These are phyloP conservation scores for Fraxinus ornus DNA, from an alignment of 305 asterid genomes.

Conservation along the genomic window DNA sequence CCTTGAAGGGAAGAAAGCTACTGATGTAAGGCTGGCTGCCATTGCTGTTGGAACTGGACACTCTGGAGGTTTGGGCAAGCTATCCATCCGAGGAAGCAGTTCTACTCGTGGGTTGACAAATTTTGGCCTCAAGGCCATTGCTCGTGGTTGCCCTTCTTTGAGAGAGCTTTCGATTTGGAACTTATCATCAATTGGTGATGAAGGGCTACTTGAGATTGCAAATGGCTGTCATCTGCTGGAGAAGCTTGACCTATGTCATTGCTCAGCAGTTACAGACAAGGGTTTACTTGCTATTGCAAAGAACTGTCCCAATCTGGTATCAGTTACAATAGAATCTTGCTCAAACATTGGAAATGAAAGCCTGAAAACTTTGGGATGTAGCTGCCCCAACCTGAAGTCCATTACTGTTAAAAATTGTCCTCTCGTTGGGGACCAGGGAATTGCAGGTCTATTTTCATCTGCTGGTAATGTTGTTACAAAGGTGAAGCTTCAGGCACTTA, in stretches of 20 bases:
- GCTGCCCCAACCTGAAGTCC: conserved; percentile 59
- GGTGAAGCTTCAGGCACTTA: conserved; percentile 58
- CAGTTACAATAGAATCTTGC: conserved; percentile 77
- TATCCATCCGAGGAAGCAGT: conserved; percentile 70
- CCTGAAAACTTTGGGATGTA: conserved; percentile 60
- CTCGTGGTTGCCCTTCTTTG: conserved; percentile 82
- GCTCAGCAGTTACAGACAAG: conserved; percentile 71
- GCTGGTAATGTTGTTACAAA: conserved; percentile 59
- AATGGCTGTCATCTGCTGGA: conserved; percentile 61
- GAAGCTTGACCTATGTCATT: conserved; percentile 76
- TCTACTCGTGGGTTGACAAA: conserved; percentile 58
- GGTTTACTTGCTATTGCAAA: conserved; percentile 59
- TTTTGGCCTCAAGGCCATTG: conserved; percentile 73
- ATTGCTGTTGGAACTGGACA: conserved; percentile 72
- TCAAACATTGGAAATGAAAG: conserved; percentile 62
- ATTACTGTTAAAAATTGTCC: conserved; percentile 67
- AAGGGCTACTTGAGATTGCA: conserved; percentile 76
- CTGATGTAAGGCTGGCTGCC: conserved; percentile 85
- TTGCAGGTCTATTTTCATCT: conserved; percentile 61
- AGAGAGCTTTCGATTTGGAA: conserved; percentile 75
- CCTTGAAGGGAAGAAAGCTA: conserved; percentile 86
- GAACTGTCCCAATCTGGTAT: conserved; percentile 64
- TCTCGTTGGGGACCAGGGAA: conserved; percentile 69
- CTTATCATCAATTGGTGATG: conserved; percentile 60
- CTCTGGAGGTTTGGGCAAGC: conserved; percentile 90